Conservation (phyloP, 768 basidiomycete species). For the Kwoniella botswanensis region DNA sequence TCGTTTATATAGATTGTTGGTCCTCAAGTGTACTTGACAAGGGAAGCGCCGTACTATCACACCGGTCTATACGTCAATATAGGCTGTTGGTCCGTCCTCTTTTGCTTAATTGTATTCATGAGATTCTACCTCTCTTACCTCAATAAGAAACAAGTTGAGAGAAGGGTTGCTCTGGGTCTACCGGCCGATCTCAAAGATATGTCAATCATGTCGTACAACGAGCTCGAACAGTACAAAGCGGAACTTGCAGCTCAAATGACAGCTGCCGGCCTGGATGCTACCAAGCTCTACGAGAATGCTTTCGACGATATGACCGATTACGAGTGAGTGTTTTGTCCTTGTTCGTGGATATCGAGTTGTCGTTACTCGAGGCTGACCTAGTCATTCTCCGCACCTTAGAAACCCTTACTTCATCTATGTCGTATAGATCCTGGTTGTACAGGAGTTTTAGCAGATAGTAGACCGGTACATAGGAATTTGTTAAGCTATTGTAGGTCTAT, state of each 20-base stretch:
- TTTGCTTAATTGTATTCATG: constrained; percentile 44
- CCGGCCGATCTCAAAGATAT: constrained; percentile 49
- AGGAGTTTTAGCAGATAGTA: too few relatives aligned
- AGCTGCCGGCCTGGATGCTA: constrained; percentile 19
- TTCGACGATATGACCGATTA: constrained; percentile 54
- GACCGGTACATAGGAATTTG: too few relatives aligned
- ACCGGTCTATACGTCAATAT: constrained; percentile 55
- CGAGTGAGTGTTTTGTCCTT: constrained; percentile 18
- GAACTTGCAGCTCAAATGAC: constrained; percentile 33
- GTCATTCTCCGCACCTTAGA: neutral
- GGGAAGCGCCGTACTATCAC: constrained; percentile 47
- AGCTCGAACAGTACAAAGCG: constrained; percentile 49
- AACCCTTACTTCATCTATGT: constrained; percentile 32
- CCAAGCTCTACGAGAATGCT: constrained; percentile 38
- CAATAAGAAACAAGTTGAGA: constrained; percentile 44
- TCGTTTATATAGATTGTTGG: constrained; percentile 24
- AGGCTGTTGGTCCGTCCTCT: constrained; percentile 46
- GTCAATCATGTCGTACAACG: constrained; percentile 48
- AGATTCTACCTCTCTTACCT: constrained; percentile 45
- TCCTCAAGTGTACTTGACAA: constrained; percentile 41
- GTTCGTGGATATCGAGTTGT: neutral
- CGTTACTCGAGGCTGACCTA: neutral
- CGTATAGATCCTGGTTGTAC: neutral
- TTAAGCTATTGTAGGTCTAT: too few relatives aligned
- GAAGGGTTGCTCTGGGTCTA: constrained; percentile 46